Percentiles rank a stretch among this genome's conserved stretches.
Conservation (phyloP, 2,329 filamentous ascomycete species). For the Fusarium clavum region DNA sequence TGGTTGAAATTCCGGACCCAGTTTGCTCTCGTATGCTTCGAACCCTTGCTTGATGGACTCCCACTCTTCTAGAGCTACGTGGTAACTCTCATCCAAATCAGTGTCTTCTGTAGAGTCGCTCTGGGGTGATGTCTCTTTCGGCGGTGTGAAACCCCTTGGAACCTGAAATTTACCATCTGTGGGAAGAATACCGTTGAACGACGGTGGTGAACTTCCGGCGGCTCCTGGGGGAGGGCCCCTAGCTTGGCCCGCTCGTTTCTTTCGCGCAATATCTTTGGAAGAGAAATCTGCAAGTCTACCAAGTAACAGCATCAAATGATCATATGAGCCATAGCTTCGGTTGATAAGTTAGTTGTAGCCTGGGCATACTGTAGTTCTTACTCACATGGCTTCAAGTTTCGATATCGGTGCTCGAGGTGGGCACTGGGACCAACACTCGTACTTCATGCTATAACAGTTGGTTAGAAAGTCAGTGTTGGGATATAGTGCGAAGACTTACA, state of each 20-base stretch:
- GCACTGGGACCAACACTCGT: conserved; percentile 84
- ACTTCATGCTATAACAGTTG: conserved; percentile 73
- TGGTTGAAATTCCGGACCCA: conserved; percentile 82
- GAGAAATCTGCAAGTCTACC: conserved; percentile 84
- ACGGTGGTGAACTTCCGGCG: conserved; percentile 51
- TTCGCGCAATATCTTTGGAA: conserved; percentile 80
- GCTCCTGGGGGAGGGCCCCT: conserved; percentile 47
- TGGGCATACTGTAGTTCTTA: conserved; percentile 3
- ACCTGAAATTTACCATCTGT: conserved; percentile 61
- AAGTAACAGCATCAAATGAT: conserved; percentile 86
- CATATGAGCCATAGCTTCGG: conserved; percentile 83
- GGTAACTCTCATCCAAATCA: conserved; percentile 72
- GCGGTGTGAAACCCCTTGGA: conserved; percentile 67
- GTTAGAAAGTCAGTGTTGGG: background rate
- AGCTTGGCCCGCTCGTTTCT: conserved; percentile 69
- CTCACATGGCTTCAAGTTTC: conserved; percentile 77
- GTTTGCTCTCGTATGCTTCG: conserved; percentile 70
- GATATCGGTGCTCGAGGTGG: conserved; percentile 86
- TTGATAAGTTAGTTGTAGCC: conserved; percentile 42
- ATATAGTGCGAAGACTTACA: conserved; percentile 71
- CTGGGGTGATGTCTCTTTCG: conserved; percentile 57
- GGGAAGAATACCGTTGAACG: conserved; percentile 68
- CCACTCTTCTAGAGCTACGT: conserved; percentile 83
- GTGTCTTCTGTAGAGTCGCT: conserved; percentile 61
- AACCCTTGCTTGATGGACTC: conserved; percentile 78